Evolutionary conservation across 1,284 basidiomycete genomes (phyloP), one percentile per base, ranked within the genome.

Genomic region (Microbotryum scabiosae): DNA sequence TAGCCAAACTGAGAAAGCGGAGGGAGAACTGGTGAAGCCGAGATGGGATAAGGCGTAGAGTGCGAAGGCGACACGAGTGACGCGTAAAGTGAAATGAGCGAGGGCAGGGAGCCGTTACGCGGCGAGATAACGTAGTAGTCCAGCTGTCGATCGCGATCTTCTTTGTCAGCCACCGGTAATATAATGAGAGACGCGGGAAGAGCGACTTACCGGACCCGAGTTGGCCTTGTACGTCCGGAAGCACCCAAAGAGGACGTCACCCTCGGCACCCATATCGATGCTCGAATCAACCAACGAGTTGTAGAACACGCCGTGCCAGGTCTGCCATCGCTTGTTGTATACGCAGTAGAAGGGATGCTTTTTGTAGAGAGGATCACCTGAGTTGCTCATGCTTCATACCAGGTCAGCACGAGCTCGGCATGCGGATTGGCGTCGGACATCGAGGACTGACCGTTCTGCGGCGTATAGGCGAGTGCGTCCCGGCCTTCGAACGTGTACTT

Each of bases 271-370:
- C 54, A 67, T 57, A 50, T 67, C 66, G 44, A 68, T 61, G 44
- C 56, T 30, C 16, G 54, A 57, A 36, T 65, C 65, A 20, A 36
- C 48, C 10, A 67, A 54, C 20, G 58, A 61, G 54, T 68, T 68
- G 62, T 67, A 67, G 51, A 56, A 67, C 7, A 67, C n/a, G 45
- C 66, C 66, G 43, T 56, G 45, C 66, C 66, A 67, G n/a, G 41
- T 25, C 20, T 52, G 41, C 6, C 48, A 28, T 8, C 36, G 25
- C 36, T 50, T 45, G 55, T 67, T 67, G 53, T 60, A 67, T 21
- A 59, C 48, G 5, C 46, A 25, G 41, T 68, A 68, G 49, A 64
- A 67, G 7, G 66, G 66, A 23, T 45, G 41, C 16, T 64, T 46
- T 51, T 61, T 61, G 59, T 64, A 57, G 14, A 63, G 48, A 10